Conservation (phyloP, 2,329 filamentous ascomycete species). For the Colletotrichum cordylinicola region DNA sequence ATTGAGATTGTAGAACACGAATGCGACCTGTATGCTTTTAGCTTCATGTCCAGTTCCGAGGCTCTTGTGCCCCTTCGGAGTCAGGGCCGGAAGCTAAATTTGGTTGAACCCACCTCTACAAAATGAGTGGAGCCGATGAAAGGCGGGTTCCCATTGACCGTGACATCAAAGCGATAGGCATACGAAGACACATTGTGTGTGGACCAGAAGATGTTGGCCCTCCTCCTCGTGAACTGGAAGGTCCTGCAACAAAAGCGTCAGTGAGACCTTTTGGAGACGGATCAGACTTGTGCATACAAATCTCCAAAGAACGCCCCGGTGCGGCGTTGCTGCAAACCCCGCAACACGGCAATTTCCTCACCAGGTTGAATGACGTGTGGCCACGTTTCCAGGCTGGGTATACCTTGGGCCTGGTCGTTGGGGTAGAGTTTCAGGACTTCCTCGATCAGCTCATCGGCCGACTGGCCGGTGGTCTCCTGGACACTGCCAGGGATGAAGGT, state of each 20-base stretch:
- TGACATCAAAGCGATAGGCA: constrained; percentile 38
- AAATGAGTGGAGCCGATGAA: constrained; percentile 40
- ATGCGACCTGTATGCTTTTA: constrained; percentile 33
- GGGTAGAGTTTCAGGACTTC: constrained; percentile 33
- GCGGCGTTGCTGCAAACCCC: constrained; percentile 36
- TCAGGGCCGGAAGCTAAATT: not conserved
- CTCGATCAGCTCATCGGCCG: constrained; percentile 24
- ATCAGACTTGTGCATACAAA: constrained; percentile 8
- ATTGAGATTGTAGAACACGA: constrained; percentile 44
- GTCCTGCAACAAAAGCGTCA: constrained; percentile 6
- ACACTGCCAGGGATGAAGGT: constrained; percentile 16
- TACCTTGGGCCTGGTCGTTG: constrained; percentile 37
- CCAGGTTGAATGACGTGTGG: constrained; percentile 32
- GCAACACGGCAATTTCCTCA: constrained; percentile 25
- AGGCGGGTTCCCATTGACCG: constrained; percentile 28
- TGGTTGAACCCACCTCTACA: constrained; percentile 31
- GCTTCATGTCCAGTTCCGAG: not conserved
- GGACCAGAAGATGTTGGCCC: constrained; percentile 32
- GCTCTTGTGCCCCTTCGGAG: not conserved
- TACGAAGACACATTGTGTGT: constrained; percentile 31
- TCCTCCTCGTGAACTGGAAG: constrained; percentile 32
- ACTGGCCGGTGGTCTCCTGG: constrained; percentile 26
- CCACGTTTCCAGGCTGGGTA: constrained; percentile 38
- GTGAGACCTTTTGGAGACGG: not conserved
- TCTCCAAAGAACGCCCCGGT: constrained; percentile 31